Evolutionary conservation across 768 basidiomycete genomes (phyloP).

Genomic region (Strobilomyces echinocephalus): DNA sequence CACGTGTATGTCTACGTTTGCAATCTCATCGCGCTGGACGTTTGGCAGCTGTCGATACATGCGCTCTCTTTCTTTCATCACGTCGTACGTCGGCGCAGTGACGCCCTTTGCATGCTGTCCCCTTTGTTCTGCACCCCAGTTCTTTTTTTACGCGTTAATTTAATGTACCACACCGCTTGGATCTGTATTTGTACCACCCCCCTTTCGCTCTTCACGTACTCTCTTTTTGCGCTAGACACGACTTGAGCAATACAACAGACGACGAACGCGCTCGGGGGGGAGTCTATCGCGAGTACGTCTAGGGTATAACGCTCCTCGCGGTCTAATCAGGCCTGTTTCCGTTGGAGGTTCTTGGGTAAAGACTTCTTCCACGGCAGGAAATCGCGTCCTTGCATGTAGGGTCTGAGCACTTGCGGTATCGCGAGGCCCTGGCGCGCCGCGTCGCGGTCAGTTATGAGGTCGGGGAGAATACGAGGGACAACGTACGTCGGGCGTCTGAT

Average conservation of each 20-base stretch:
- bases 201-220: background rate
- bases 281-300: background rate
- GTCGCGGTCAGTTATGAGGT: background rate
- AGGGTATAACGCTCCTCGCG: background rate
- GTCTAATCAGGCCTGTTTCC: constrained; percentile 50
- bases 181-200: constrained; percentile 21
- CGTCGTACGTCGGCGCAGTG: background rate
- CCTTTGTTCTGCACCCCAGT: background rate
- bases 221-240: background rate
- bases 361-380: constrained; percentile 82
- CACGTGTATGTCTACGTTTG: constrained; percentile 10
- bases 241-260: constrained; percentile 3
- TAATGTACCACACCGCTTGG: constrained; percentile 14
- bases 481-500: constrained; percentile 88
- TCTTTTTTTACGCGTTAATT: constrained; percentile 16
- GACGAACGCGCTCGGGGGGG: background rate
- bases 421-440: constrained; percentile 64
- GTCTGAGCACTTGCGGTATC: constrained; percentile 84
- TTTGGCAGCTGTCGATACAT: background rate
- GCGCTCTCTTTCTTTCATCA: background rate
- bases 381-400: constrained; percentile 95
- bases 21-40: constrained; percentile 8
- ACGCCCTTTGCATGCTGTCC: background rate
- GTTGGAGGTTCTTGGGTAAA: constrained; percentile 71
- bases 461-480: too few relatives aligned